Evolutionary conservation across 805 yeast genomes (phyloP).

Genomic region (Scheffersomyces lignosus): DNA sequence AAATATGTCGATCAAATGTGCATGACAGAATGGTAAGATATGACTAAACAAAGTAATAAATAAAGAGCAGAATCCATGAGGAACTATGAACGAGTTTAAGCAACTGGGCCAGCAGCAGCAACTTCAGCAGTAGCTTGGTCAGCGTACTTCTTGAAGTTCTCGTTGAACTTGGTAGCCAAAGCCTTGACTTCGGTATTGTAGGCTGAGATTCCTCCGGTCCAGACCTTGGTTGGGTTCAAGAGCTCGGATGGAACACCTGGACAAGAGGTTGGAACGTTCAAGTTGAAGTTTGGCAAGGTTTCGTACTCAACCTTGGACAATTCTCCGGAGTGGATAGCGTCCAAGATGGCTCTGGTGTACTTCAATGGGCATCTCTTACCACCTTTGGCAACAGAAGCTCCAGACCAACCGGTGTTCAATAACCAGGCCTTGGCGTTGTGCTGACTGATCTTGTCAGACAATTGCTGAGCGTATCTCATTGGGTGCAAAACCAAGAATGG

Average conservation of each 20-base stretch:
- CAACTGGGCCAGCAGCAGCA: slow-evolving; percentile 85
- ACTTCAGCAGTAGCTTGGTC: slow-evolving; percentile 84
- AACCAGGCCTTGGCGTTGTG: slow-evolving; percentile 95
- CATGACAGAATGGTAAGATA: no score
- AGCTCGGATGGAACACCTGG: slow-evolving; percentile 82
- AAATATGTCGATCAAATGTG: no score
- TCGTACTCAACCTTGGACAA: slow-evolving; percentile 80
- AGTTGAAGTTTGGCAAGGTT: slow-evolving; percentile 80
- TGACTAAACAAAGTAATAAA: no score
- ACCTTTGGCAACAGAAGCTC: slow-evolving; percentile 86
- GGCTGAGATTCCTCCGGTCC: slow-evolving; percentile 53
- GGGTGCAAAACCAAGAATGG: slow-evolving; percentile 98
- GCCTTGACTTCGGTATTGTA: slow-evolving; percentile 45
- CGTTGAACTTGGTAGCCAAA: slow-evolving; percentile 76
- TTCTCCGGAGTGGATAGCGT: slow-evolving; percentile 90
- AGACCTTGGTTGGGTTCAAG: slow-evolving; percentile 81
- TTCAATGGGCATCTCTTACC: slow-evolving; percentile 98
- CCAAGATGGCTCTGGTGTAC: slow-evolving; percentile 95
- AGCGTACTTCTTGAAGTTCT: slow-evolving; percentile 84
- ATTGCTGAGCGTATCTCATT: slow-evolving; percentile 95
- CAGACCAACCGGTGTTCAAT: slow-evolving; percentile 98
- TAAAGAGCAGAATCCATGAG: no score
- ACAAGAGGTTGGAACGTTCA: slow-evolving; percentile 80
- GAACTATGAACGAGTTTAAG: no score
- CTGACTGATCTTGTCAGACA: slow-evolving; percentile 85